phyloP scores from a whole-genome alignment of 2,329 filamentous ascomycete genomes.

The Diaporthe vexans region DNA sequence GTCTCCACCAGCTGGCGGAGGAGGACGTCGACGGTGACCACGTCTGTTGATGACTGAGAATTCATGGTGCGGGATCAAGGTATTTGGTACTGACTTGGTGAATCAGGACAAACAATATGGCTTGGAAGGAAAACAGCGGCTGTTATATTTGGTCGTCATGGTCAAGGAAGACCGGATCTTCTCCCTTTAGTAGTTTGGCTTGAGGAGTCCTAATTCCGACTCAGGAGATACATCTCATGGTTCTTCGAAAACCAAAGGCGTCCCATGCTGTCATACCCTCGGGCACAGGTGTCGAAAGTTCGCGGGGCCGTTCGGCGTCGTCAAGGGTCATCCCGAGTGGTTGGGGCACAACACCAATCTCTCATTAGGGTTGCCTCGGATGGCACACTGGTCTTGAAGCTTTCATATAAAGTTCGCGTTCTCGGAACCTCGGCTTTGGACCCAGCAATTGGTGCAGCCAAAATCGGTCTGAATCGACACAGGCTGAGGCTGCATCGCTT shows the following conservation, averaged over 20 bases:
- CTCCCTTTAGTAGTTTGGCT: neutral
- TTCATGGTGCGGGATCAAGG: neutral
- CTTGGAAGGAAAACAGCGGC: neutral
- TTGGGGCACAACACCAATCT: neutral
- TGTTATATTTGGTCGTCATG: neutral
- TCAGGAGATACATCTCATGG: neutral
- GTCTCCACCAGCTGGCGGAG: neutral
- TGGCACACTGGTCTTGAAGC: neutral
- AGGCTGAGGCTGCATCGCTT: neutral
- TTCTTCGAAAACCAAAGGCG: neutral
- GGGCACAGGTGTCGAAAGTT: neutral
- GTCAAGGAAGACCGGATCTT: neutral
- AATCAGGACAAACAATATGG: neutral
- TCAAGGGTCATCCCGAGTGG: slow-evolving; percentile 11
- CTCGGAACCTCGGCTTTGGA: neutral
- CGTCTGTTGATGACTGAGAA: neutral
- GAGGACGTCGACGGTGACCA: neutral
- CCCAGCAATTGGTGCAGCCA: neutral
- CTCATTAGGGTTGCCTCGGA: neutral
- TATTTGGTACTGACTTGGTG: neutral
- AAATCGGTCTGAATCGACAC: neutral
- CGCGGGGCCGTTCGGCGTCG: neutral
- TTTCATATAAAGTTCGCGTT: slow-evolving; percentile 2
- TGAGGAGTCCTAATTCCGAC: neutral
- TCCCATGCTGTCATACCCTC: neutral